These are phyloP conservation scores for Ramalina intermedia DNA, from an alignment of 495 filamentous ascomycete genomes.

Conservation along the genomic window DNA sequence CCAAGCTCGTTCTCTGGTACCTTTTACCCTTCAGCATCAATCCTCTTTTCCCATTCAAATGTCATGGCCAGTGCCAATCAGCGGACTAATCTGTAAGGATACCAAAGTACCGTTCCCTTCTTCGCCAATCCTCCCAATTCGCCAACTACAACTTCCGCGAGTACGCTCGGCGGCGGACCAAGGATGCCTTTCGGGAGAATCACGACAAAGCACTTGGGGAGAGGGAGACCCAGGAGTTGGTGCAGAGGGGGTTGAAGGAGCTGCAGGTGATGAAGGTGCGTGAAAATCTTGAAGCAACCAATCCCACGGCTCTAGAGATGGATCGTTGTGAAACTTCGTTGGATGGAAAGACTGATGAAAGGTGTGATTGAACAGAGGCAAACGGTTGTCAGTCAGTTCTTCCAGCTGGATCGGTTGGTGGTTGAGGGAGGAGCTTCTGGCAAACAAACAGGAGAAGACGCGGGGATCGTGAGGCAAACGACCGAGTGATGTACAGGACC, in stretches of 20 bases:
- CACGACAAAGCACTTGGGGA: conserved; percentile 45
- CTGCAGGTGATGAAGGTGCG: conserved; percentile 85
- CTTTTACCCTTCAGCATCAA: conserved; percentile 11
- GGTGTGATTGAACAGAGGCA: conserved; percentile 53
- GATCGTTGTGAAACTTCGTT: too few species aligned
- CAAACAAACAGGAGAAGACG: conserved; percentile 55
- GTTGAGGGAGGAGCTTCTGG: conserved; percentile 77
- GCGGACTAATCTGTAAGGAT: background rate
- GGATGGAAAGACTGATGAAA: background rate
- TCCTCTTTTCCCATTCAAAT: background rate
- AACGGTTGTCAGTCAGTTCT: conserved; percentile 89
- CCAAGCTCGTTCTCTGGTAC: conserved; percentile 58
- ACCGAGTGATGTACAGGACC: conserved; percentile 3
- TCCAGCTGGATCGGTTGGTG: conserved; percentile 78
- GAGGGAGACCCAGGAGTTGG: conserved; percentile 67
- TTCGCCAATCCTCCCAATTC: conserved; percentile 78
- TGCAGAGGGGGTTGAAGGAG: conserved; percentile 78
- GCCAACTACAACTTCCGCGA: conserved; percentile 94
- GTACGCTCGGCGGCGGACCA: conserved; percentile 79
- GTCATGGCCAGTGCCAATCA: background rate
- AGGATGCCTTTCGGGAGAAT: conserved; percentile 78
- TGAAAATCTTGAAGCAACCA: conserved; percentile 3
- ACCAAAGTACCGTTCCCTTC: conserved; percentile 72
- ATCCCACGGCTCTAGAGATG: background rate
- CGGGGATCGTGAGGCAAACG: conserved; percentile 58